phyloP scores from a whole-genome alignment of 1,284 basidiomycete species.

The Ustilago loliicola region DNA sequence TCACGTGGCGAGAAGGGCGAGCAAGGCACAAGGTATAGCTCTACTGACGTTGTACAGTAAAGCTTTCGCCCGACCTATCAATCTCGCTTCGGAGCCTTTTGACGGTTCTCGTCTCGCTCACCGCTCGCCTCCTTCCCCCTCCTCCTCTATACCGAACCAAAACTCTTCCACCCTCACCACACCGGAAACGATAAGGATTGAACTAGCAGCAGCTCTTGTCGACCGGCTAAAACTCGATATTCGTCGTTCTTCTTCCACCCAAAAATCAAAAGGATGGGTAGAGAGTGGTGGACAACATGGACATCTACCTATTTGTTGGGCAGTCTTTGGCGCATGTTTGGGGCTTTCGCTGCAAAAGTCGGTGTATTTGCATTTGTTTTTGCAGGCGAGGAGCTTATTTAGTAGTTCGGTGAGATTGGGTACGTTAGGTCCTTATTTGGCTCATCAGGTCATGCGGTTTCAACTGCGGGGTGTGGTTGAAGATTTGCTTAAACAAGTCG shows the following conservation, averaged over 20 bases:
- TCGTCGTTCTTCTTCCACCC: slow-evolving; percentile 29
- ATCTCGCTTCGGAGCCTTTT: slow-evolving; percentile 28
- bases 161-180: not conserved
- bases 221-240: slow-evolving; percentile 43
- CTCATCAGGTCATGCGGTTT: slow-evolving; percentile 87
- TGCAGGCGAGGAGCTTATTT: slow-evolving; percentile 88
- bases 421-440: slow-evolving; percentile 89
- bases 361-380: slow-evolving; percentile 85
- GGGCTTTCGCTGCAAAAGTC: slow-evolving; percentile 80
- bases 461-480: slow-evolving; percentile 72
- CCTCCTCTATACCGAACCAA: not conserved
- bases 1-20: slow-evolving; percentile 87
- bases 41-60: slow-evolving; percentile 85
- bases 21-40: slow-evolving; percentile 90
- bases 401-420: slow-evolving; percentile 93
- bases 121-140: no score
- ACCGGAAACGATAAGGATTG: slow-evolving; percentile 2
- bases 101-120: slow-evolving; percentile 8
- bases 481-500: slow-evolving; percentile 20
- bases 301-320: slow-evolving; percentile 92
- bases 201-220: slow-evolving; percentile 19
- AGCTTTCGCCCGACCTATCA: slow-evolving; percentile 45
- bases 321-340: slow-evolving; percentile 82
- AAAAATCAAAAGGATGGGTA: not conserved
- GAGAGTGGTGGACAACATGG: slow-evolving; percentile 73